A percentile compares a stretch with the other conserved stretches of the same genome.
Conservation (phyloP, 192 early-diverging fungal species). For the Chytriomyces sp. region DNA sequence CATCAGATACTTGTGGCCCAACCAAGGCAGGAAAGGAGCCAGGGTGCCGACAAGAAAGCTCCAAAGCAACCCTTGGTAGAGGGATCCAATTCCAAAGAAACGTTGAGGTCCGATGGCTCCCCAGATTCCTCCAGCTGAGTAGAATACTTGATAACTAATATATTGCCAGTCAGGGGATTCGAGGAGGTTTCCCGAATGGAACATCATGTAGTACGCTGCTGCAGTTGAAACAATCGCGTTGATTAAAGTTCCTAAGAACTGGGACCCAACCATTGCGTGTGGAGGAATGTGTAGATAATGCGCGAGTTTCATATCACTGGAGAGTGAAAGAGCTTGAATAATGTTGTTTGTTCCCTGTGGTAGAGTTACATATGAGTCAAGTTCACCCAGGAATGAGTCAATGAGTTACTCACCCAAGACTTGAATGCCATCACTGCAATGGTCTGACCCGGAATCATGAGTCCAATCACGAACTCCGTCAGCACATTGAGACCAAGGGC, state of each 20-base stretch:
- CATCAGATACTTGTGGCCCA: constrained; percentile 26
- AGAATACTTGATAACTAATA: constrained; percentile 23
- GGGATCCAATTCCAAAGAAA: constrained; percentile 53
- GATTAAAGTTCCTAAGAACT: constrained; percentile 51
- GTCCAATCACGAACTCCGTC: constrained; percentile 63
- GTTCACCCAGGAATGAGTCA: constrained; percentile 4
- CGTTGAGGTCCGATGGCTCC: constrained; percentile 65
- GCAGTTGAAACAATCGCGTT: neutral
- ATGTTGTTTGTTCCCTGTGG: constrained; percentile 76
- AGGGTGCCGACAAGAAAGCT: constrained; percentile 33
- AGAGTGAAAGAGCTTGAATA: constrained; percentile 73
- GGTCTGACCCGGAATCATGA: constrained; percentile 60
- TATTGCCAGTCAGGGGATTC: constrained; percentile 6
- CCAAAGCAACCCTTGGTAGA: constrained; percentile 21
- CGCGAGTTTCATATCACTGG: constrained; percentile 73
- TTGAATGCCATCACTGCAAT: constrained; percentile 76
- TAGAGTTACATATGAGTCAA: no score
- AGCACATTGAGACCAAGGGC: constrained; percentile 58
- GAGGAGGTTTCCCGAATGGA: constrained; percentile 8
- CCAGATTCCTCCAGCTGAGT: constrained; percentile 32
- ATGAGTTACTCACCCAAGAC: constrained; percentile 55
- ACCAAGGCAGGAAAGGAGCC: constrained; percentile 37
- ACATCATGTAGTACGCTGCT: constrained; percentile 8
- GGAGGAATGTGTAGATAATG: constrained; percentile 72
- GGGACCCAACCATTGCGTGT: constrained; percentile 56